Conservation (phyloP, 371 early-diverging fungal genomes). For the Lichtheimia hyalospora region DNA sequence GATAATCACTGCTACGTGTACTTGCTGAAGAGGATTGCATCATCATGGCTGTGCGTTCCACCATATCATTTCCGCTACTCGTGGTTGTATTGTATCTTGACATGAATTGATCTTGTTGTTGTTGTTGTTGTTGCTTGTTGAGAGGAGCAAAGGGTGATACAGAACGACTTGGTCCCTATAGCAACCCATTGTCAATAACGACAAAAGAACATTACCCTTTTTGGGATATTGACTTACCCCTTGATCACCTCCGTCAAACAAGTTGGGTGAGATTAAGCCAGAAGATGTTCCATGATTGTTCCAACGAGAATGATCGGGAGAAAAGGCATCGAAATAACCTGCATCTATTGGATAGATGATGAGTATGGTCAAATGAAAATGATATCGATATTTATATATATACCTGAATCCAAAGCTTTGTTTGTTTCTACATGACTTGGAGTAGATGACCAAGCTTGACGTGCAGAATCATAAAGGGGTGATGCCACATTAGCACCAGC, state of each 20-base stretch:
- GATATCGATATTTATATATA: no score
- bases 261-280: no score
- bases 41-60: constrained; percentile 4
- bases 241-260: no score
- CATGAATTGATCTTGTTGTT: constrained; percentile 10
- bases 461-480: constrained; percentile 8
- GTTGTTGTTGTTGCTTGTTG: constrained; percentile 1
- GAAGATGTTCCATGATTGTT: no score
- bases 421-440: constrained; percentile 4
- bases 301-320: neutral
- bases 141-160: constrained; percentile 9
- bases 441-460: constrained; percentile 3
- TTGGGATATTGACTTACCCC: no score
- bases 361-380: no score
- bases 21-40: constrained; percentile 12
- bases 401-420: neutral
- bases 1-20: constrained; percentile 1
- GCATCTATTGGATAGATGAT: no score
- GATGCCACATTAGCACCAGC: neutral
- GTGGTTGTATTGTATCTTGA: neutral
- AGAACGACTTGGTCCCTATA: constrained; percentile 3
- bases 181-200: neutral
- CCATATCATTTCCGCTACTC: neutral
- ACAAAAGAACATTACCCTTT: no score
- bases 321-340: constrained; percentile 8